These are phyloP conservation scores for Phanerochaete sordida DNA, from an alignment of 768 basidiomycete genomes.

Conservation along the genomic window DNA sequence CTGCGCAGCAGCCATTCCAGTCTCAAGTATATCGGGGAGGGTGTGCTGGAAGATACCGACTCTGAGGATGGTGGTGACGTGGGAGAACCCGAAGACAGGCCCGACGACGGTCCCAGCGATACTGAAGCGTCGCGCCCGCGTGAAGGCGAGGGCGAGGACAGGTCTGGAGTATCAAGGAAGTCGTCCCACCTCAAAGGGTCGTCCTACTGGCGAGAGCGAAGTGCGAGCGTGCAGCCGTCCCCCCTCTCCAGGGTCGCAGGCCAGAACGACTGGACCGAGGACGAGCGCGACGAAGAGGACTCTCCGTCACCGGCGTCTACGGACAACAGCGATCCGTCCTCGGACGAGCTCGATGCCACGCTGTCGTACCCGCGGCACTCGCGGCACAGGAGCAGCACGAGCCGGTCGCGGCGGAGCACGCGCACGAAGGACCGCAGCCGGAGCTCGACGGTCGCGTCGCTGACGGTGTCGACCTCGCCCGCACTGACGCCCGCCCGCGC, in stretches of 20 bases:
- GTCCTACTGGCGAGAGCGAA: constrained; percentile 23
- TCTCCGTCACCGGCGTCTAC: constrained; percentile 60
- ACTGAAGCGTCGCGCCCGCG: background rate
- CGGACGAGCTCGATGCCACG: constrained; percentile 25
- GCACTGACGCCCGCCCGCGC: constrained; percentile 7
- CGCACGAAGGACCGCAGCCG: constrained; percentile 44
- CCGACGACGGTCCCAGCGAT: background rate
- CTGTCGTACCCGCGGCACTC: constrained; percentile 18
- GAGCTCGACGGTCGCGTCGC: constrained; percentile 64
- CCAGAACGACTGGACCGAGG: constrained; percentile 51
- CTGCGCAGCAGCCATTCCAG: constrained; percentile 32
- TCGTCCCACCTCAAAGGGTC: background rate
- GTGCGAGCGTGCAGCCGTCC: constrained; percentile 48
- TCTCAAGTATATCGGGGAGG: constrained; percentile 68
- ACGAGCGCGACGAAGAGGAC: constrained; percentile 44
- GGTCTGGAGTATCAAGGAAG: background rate
- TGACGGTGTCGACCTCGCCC: constrained; percentile 38
- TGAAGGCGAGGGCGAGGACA: background rate
- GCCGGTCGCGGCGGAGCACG: constrained; percentile 16
- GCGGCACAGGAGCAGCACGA: background rate
- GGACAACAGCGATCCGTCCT: constrained; percentile 50
- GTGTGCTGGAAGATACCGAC: constrained; percentile 76
- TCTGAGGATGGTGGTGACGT: constrained; percentile 35
- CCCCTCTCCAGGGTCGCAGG: constrained; percentile 60
- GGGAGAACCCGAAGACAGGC: constrained; percentile 33